Conservation (phyloP, 2,329 filamentous ascomycete species). For the Ceratocystis huliohia region DNA sequence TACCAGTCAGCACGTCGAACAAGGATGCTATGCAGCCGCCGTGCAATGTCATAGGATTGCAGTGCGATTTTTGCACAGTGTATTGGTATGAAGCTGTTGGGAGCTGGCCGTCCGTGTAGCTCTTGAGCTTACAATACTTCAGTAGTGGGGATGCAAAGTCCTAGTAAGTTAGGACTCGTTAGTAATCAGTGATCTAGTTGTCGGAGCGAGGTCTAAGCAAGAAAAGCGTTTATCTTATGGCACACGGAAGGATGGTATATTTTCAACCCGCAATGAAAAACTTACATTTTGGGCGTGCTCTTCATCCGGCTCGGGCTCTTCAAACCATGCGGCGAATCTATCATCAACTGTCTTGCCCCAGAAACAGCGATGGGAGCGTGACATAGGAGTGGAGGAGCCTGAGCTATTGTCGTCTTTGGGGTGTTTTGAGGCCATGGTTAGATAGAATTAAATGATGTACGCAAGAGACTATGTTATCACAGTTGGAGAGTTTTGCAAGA, state of each 20-base stretch:
- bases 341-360: conserved; percentile 14
- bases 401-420: neutral
- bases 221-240: neutral
- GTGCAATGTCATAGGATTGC: conserved; percentile 46
- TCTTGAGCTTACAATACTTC: conserved; percentile 32
- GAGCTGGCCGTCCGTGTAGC: conserved; percentile 28
- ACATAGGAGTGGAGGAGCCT: neutral
- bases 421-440: neutral
- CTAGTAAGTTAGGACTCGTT: conserved; percentile 24
- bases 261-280: too few relatives aligned
- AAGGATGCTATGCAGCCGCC: conserved; percentile 53
- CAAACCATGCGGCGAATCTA: conserved; percentile 15
- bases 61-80: conserved; percentile 38
- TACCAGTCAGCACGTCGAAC: conserved; percentile 53
- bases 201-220: neutral
- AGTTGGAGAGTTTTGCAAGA: too few relatives aligned
- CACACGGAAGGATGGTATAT: neutral
- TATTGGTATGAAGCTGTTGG: conserved; percentile 36
- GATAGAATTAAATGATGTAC: neutral
- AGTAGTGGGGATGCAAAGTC: conserved; percentile 35
- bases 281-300: conserved; percentile 6
- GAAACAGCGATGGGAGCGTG: conserved; percentile 7
- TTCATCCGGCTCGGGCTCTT: neutral
- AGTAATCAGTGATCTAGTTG: too few relatives aligned
- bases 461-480: too few relatives aligned